Conservation (phyloP, 768 basidiomycete genomes). For the Candolleomyces efflorescens region DNA sequence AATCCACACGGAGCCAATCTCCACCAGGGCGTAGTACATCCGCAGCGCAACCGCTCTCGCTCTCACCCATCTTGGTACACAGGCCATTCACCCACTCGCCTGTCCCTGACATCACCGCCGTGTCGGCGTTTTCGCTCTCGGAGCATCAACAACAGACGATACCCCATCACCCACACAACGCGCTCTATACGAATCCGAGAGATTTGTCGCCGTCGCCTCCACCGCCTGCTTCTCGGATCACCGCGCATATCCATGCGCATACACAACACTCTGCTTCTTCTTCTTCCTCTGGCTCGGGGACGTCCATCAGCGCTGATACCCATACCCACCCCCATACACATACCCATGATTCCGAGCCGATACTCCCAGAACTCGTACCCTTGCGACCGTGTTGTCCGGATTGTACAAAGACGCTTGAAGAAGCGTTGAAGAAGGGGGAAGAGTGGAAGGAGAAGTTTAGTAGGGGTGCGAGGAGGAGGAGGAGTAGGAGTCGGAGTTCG, state of each 20-base stretch:
- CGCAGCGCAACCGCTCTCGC: slow-evolving; percentile 14
- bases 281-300: background rate
- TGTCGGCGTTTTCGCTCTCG: background rate
- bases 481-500: slow-evolving; percentile 39
- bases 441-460: slow-evolving; percentile 63
- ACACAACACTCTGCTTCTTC: background rate
- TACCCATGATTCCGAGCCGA: slow-evolving; percentile 27
- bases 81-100: slow-evolving; percentile 14
- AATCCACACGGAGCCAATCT: slow-evolving; percentile 27
- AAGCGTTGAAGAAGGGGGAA: slow-evolving; percentile 48
- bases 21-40: slow-evolving; percentile 26
- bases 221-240: slow-evolving; percentile 7
- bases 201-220: slow-evolving; percentile 16
- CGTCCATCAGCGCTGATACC: background rate
- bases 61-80: slow-evolving; percentile 55
- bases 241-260: background rate
- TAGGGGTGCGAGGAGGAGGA: slow-evolving; percentile 54
- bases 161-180: slow-evolving; percentile 15
- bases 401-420: slow-evolving; percentile 58
- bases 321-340: slow-evolving; percentile 20
- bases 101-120: background rate
- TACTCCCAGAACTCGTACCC: slow-evolving; percentile 35
- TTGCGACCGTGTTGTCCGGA: slow-evolving; percentile 68
- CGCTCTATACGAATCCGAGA: background rate
- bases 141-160: background rate